Conservation (phyloP, 441 rosid genomes). For the Hura crepitans region DNA sequence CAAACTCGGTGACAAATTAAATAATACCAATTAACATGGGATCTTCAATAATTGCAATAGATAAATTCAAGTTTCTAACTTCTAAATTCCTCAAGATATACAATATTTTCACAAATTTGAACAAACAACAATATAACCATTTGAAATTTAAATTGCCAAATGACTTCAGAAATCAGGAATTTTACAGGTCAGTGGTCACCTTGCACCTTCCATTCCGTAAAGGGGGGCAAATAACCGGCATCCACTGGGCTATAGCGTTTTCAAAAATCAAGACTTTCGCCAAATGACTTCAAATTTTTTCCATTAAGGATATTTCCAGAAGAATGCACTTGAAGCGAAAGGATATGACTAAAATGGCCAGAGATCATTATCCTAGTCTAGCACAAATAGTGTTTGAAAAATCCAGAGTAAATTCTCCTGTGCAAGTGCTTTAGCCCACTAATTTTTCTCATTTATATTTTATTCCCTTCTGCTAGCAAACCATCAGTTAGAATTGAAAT, state of each 20-base stretch:
- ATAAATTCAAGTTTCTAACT: background rate
- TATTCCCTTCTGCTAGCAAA: background rate
- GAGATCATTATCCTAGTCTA: background rate
- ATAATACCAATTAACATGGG: background rate
- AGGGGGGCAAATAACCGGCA: too few relatives aligned
- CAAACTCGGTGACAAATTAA: background rate
- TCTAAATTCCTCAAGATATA: background rate
- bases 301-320: background rate
- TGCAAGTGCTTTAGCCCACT: background rate
- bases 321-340: background rate
- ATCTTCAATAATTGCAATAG: background rate
- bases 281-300: background rate
- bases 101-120: background rate
- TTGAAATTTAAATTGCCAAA: background rate
- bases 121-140: background rate
- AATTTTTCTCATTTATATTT: background rate
- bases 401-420: constrained; percentile 5
- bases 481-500: background rate
- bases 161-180: background rate
- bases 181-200: background rate
- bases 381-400: background rate
- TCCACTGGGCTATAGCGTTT: background rate
- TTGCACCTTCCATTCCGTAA: background rate
- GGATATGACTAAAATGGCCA: background rate
- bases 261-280: background rate